phyloP scores from a whole-genome alignment of 2,329 filamentous ascomycete species.

The Botryotinia convoluta region DNA sequence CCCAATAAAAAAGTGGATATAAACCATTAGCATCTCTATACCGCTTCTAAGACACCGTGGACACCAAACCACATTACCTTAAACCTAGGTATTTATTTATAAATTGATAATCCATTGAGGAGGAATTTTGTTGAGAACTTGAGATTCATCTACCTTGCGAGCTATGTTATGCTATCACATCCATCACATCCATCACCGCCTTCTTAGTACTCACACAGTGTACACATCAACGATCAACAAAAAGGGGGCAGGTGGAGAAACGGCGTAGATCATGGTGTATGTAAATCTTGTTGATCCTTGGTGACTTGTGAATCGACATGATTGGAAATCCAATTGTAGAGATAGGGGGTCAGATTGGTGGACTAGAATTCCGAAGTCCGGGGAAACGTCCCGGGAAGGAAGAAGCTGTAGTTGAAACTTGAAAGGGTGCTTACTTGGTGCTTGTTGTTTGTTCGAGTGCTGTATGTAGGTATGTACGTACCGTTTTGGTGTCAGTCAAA shows the following conservation, averaged over 20 bases:
- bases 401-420: not conserved
- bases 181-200: not conserved
- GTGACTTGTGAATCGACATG: not conserved
- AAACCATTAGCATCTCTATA: not conserved
- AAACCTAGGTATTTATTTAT: not conserved
- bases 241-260: not conserved
- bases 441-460: not conserved
- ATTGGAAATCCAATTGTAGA: not conserved
- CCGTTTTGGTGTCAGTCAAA: not conserved
- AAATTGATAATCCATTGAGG: not conserved
- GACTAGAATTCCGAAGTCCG: not conserved
- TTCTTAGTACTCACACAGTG: not conserved
- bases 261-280: not conserved
- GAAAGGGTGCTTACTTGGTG: not conserved
- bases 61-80: not conserved
- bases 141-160: not conserved
- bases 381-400: not conserved
- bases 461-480: not conserved
- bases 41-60: not conserved
- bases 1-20: not conserved
- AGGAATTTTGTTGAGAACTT: not conserved
- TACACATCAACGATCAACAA: not conserved
- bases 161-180: not conserved
- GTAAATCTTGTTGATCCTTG: not conserved
- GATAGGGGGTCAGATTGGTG: not conserved